Conservation (phyloP, 257 asterid genomes). For the Solanum chmielewskii region DNA sequence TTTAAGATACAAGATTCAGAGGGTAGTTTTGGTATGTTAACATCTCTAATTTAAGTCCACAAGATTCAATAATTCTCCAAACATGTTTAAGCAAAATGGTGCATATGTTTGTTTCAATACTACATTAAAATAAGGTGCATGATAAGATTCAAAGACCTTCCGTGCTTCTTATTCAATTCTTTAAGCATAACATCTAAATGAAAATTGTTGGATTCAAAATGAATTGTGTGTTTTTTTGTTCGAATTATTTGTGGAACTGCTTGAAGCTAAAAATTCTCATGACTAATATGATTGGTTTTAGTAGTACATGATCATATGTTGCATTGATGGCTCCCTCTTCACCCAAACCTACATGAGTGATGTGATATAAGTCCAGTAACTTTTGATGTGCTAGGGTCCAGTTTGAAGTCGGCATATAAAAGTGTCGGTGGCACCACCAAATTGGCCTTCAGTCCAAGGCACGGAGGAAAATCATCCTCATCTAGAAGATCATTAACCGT, state of each 20-base stretch:
- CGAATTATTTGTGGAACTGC: not conserved
- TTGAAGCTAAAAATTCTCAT: not conserved
- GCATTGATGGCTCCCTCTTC: not conserved
- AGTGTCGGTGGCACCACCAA: conserved; percentile 26
- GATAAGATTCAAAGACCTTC: not conserved
- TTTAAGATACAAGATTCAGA: not conserved
- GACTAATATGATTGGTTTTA: not conserved
- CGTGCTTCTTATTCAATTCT: not conserved
- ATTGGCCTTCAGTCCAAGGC: conserved; percentile 25
- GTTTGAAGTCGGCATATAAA: conserved; percentile 28
- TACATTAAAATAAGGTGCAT: not conserved
- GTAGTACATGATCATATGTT: not conserved
- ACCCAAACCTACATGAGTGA: not conserved
- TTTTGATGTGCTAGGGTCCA: conserved; percentile 16
- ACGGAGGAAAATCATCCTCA: conserved; percentile 22
- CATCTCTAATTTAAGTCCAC: not conserved
- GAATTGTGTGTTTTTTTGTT: not conserved
- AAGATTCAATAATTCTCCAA: not conserved
- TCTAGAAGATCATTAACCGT: conserved; percentile 28
- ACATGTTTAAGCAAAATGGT: not conserved
- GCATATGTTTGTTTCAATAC: not conserved
- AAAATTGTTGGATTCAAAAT: not conserved
- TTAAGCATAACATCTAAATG: not conserved
- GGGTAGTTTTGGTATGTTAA: not conserved
- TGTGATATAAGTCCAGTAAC: not conserved